These are phyloP conservation scores for Salvia miltiorrhiza DNA, from an alignment of 257 asterid genomes.

Conservation along the genomic window DNA sequence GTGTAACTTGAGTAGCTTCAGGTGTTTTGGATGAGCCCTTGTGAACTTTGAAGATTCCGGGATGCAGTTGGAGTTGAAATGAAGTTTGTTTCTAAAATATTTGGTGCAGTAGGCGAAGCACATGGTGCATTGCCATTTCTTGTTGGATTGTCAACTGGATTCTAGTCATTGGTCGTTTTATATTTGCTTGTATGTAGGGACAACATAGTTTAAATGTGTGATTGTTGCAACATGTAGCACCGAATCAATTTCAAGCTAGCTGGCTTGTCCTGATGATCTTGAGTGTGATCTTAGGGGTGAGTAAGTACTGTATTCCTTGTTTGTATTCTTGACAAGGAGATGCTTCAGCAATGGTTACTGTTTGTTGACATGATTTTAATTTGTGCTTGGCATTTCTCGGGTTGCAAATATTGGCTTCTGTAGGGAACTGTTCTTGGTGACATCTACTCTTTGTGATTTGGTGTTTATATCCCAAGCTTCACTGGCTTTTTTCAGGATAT, in stretches of 20 bases:
- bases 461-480: conserved; percentile 57
- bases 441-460: conserved; percentile 39
- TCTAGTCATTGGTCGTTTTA: conserved; percentile 17
- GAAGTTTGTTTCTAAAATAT: conserved; percentile 13
- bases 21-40: conserved; percentile 9
- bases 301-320: conserved; percentile 28
- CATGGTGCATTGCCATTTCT: conserved; percentile 19
- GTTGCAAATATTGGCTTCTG: conserved; percentile 44
- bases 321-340: conserved; percentile 43
- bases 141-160: conserved; percentile 20
- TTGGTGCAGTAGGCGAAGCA: conserved; percentile 6
- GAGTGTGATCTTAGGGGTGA: conserved; percentile 30
- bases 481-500: conserved; percentile 87
- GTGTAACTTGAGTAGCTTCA: conserved; percentile 15
- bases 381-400: conserved; percentile 39
- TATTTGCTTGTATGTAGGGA: conserved; percentile 25
- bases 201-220: conserved; percentile 7
- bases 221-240: conserved; percentile 21
- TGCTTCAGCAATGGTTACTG: conserved; percentile 40
- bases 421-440: conserved; percentile 47
- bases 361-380: conserved; percentile 41
- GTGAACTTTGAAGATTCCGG: conserved; percentile 15
- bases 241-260: conserved; percentile 25
- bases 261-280: conserved; percentile 19
- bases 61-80: conserved; percentile 26